phyloP scores from a whole-genome alignment of 2,329 filamentous ascomycete species.

The Seiridium cupressi region DNA sequence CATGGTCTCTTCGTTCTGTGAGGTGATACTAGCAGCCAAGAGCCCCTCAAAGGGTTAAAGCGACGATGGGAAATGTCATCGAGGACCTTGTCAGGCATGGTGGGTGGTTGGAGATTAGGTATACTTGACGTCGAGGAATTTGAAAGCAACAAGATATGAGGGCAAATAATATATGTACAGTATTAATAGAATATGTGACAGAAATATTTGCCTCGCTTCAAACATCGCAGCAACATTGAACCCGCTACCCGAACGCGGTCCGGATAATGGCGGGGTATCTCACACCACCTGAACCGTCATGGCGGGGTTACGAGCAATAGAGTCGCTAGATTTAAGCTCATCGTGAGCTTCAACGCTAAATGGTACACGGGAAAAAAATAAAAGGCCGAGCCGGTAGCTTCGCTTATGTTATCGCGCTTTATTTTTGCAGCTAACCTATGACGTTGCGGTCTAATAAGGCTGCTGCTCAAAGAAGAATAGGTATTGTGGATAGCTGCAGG shows the following conservation, averaged over 20 bases:
- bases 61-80: conserved; percentile 96
- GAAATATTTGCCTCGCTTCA: conserved; percentile 1
- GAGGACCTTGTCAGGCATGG: conserved; percentile 73
- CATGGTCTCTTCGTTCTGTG: conserved; percentile 96
- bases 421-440: neutral
- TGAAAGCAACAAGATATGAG: neutral
- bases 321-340: neutral
- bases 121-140: neutral
- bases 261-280: conserved; percentile 8
- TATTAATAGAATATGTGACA: too few relatives aligned
- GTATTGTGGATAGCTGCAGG: too few relatives aligned
- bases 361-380: neutral
- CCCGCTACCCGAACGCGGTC: neutral
- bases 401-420: neutral
- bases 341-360: neutral
- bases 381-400: neutral
- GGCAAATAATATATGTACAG: too few relatives aligned
- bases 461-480: too few relatives aligned
- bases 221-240: neutral
- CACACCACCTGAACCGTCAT: neutral
- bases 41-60: conserved; percentile 87
- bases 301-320: neutral
- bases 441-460: neutral
- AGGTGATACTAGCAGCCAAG: conserved; percentile 91
- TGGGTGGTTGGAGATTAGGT: conserved; percentile 11